phyloP scores from a whole-genome alignment of 2,329 filamentous ascomycete species.

The Knufia petricola region DNA sequence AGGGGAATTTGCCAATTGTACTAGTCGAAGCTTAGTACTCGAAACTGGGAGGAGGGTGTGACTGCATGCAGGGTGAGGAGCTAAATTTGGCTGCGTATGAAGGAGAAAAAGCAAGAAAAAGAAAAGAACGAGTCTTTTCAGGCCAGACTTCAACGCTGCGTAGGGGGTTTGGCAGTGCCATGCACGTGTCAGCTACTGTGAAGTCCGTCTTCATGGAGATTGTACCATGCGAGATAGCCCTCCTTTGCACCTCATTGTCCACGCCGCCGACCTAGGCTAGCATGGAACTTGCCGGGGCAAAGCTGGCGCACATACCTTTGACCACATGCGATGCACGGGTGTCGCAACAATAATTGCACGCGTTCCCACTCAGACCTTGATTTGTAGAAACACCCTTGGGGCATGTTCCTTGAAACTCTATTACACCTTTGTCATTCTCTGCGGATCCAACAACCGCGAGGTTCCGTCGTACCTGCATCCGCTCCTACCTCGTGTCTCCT shows the following conservation, averaged over 20 bases:
- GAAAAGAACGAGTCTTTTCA: no score
- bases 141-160: no score
- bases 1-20: background rate
- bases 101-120: background rate
- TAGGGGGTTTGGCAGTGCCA: no score
- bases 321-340: background rate
- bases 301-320: background rate
- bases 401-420: no score
- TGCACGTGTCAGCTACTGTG: no score
- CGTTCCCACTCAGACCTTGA: background rate
- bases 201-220: no score
- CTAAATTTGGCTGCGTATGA: background rate
- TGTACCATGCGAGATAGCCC: no score
- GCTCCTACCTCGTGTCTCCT: background rate
- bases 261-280: background rate
- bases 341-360: background rate
- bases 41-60: background rate
- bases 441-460: no score
- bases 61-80: background rate
- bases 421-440: no score
- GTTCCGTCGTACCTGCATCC: background rate
- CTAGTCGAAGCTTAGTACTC: background rate
- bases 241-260: background rate
- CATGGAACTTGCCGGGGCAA: background rate
- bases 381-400: conserved; percentile 1